Conservation (phyloP, 306 rosid species). For the Lathyrus tuberosus region DNA sequence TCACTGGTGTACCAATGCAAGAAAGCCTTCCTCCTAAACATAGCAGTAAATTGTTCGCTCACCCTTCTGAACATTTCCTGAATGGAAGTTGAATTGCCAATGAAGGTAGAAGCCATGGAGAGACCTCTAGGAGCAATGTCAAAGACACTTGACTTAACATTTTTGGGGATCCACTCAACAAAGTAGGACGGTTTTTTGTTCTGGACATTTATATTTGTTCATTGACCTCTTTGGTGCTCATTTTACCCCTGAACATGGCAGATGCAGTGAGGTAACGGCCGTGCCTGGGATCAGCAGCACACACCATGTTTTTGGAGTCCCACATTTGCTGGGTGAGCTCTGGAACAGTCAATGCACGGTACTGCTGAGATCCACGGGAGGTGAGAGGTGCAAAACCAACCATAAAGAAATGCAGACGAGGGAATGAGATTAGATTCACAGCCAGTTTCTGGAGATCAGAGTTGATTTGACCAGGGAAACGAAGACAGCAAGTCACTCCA, state of each 20-base stretch:
- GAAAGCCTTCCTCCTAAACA: too few species aligned
- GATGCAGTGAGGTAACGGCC: conserved; percentile 65
- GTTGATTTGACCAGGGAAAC: conserved; percentile 65
- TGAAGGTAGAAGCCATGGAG: too few species aligned
- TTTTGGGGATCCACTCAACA: too few species aligned
- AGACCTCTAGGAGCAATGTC: conserved; percentile 66
- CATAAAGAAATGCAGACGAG: conserved; percentile 68
- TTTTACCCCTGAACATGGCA: too few species aligned
- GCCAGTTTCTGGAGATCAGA: conserved; percentile 62
- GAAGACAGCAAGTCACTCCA: conserved; percentile 67
- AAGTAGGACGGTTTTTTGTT: too few species aligned
- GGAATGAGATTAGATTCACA: conserved; percentile 63
- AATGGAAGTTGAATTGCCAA: too few species aligned
- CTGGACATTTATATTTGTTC: too few species aligned
- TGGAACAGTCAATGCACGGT: conserved; percentile 62
- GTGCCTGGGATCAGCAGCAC: conserved; percentile 64
- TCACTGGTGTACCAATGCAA: too few species aligned
- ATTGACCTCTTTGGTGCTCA: too few species aligned
- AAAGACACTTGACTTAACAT: conserved; percentile 63
- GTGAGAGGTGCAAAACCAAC: conserved; percentile 66
- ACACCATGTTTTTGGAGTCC: conserved; percentile 69
- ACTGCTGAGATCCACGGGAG: conserved; percentile 65
- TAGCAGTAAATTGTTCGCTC: too few species aligned
- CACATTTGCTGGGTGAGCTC: conserved; percentile 69
- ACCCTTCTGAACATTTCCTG: too few species aligned